Conservation (phyloP, 371 early-diverging fungal species). For the Mucor circinelloides region DNA sequence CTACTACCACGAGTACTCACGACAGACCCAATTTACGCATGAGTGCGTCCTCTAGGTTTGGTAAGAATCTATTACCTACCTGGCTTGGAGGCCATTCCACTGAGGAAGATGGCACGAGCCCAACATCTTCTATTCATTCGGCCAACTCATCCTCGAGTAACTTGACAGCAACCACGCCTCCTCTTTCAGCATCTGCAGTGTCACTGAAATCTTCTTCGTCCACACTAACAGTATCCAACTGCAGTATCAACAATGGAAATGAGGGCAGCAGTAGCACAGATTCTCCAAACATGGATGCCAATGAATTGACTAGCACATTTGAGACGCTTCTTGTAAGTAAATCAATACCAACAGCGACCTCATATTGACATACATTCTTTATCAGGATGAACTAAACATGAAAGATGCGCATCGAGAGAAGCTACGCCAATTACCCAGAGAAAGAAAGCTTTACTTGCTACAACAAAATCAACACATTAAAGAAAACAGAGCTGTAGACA, state of each 20-base stretch:
- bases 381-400: constrained; percentile 63
- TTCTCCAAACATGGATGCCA: not conserved
- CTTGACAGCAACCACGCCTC: not conserved
- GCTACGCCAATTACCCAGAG: constrained; percentile 51
- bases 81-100: constrained; percentile 42
- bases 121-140: constrained; percentile 5
- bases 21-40: constrained; percentile 28
- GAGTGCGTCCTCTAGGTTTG: constrained; percentile 43
- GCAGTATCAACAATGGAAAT: not conserved
- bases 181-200: not conserved
- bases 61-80: constrained; percentile 40
- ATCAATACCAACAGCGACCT: too few relatives aligned
- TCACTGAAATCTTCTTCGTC: not conserved
- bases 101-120: not conserved
- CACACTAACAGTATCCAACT: not conserved
- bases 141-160: not conserved
- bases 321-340: constrained; percentile 27
- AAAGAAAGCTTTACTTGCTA: constrained; percentile 53
- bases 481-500: constrained; percentile 13
- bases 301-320: constrained; percentile 19
- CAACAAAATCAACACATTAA: constrained; percentile 56
- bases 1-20: constrained; percentile 10
- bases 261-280: not conserved
- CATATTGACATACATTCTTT: not conserved
- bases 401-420: constrained; percentile 53